phyloP scores from a whole-genome alignment of 306 rosid species.

The Dalbergia cochinchinensis region DNA sequence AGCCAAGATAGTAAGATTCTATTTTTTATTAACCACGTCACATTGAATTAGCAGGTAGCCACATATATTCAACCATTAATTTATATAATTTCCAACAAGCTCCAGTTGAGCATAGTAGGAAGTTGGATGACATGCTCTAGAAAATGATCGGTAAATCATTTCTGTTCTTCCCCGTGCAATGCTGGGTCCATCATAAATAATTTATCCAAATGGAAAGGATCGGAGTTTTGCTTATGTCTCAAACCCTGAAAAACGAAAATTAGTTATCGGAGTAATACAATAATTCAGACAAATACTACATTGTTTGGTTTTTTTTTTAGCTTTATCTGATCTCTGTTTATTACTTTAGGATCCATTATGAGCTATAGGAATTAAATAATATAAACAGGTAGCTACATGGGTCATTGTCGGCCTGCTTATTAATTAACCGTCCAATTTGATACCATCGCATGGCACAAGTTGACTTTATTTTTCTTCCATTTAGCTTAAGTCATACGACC shows the following conservation, averaged over 20 bases:
- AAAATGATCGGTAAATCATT: conserved; percentile 6
- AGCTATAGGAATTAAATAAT: conserved; percentile 37
- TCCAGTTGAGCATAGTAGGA: background rate
- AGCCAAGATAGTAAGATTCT: background rate
- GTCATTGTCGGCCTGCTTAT: conserved; percentile 48
- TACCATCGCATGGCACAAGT: conserved; percentile 21
- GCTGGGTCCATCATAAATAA: background rate
- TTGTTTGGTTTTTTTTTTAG: background rate
- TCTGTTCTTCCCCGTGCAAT: conserved; percentile 9
- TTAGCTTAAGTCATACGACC: conserved; percentile 38
- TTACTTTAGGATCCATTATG: conserved; percentile 49
- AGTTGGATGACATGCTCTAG: background rate
- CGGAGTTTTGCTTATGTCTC: background rate
- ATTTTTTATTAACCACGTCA: conserved; percentile 24
- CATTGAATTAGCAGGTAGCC: background rate
- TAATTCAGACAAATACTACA: background rate
- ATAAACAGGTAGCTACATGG: conserved; percentile 23
- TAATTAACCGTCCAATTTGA: conserved; percentile 14
- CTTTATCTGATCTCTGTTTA: background rate
- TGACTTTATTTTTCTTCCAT: conserved; percentile 33
- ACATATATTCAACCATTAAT: conserved; percentile 7
- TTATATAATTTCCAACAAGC: background rate
- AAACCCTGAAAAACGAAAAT: background rate
- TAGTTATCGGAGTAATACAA: background rate
- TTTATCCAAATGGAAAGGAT: background rate